Conservation (phyloP, 768 basidiomycete species). For the Serpula lacrymans region DNA sequence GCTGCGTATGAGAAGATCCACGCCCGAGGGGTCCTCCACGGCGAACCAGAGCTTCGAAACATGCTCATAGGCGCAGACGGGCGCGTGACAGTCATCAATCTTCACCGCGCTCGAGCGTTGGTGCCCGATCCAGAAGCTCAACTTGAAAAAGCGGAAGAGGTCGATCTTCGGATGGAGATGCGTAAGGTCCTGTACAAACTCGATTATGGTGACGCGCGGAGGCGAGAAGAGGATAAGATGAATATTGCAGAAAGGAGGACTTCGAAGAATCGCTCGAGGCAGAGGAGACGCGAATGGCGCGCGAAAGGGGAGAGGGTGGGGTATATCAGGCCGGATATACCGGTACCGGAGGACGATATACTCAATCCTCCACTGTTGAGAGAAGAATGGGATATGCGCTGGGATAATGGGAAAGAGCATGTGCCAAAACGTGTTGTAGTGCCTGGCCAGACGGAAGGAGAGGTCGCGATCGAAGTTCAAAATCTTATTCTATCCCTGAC, state of each 20-base stretch:
- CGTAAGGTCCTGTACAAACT: conserved; percentile 54
- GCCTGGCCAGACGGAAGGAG: conserved; percentile 29
- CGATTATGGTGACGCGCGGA: conserved; percentile 38
- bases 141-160: conserved; percentile 33
- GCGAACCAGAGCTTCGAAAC: conserved; percentile 45
- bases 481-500: conserved; percentile 15
- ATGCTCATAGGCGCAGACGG: conserved; percentile 55
- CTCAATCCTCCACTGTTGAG: conserved; percentile 29
- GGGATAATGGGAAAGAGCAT: conserved; percentile 33
- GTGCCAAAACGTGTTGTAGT: conserved; percentile 33
- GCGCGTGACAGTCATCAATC: conserved; percentile 52
- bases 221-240: conserved; percentile 32
- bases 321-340: conserved; percentile 26
- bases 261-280: conserved; percentile 24
- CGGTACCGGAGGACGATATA: conserved; percentile 29
- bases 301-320: conserved; percentile 24
- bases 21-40: conserved; percentile 44
- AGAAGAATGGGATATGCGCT: conserved; percentile 30
- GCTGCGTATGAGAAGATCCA: conserved; percentile 49
- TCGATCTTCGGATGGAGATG: conserved; percentile 49
- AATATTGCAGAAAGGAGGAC: conserved; percentile 25
- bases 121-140: conserved; percentile 28
- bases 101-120: conserved; percentile 38
- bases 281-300: conserved; percentile 25
- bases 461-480: conserved; percentile 19